Conservation (phyloP, 2,329 filamentous ascomycete genomes). For the Anisogramma anomala region DNA sequence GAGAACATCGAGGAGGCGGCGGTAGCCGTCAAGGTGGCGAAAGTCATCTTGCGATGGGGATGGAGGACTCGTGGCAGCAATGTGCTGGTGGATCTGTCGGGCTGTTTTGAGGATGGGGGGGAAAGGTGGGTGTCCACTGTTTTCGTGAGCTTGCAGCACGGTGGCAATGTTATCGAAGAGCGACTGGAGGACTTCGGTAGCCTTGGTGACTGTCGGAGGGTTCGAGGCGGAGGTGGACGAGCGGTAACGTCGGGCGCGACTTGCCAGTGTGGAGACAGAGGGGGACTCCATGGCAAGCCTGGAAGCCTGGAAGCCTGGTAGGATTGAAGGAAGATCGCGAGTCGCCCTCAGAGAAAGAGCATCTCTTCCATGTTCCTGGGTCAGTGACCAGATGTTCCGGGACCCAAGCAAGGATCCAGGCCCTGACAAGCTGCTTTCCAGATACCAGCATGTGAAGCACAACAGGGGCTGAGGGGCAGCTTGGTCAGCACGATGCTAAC, state of each 20-base stretch:
- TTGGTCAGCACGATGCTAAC: background rate
- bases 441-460: conserved; percentile 19
- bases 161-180: conserved; percentile 38
- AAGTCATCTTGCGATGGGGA: conserved; percentile 64
- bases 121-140: conserved; percentile 37
- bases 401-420: conserved; percentile 27
- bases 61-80: conserved; percentile 36
- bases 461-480: conserved; percentile 4
- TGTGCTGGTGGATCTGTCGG: conserved; percentile 54
- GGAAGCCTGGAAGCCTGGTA: too few relatives aligned
- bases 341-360: conserved; percentile 7
- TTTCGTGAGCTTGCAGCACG: conserved; percentile 22
- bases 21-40: conserved; percentile 68
- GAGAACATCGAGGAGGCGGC: conserved; percentile 57
- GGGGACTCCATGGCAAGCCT: conserved; percentile 9
- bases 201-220: conserved; percentile 44
- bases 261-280: conserved; percentile 33
- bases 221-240: conserved; percentile 53
- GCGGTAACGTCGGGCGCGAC: conserved; percentile 45
- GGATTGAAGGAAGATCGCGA: background rate
- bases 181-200: conserved; percentile 44
- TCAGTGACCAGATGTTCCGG: conserved; percentile 18
- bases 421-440: conserved; percentile 9
- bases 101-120: conserved; percentile 42
- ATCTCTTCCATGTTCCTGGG: conserved; percentile 11